phyloP scores from a whole-genome alignment of 2,329 filamentous ascomycete species.

The Penicillium expansum region DNA sequence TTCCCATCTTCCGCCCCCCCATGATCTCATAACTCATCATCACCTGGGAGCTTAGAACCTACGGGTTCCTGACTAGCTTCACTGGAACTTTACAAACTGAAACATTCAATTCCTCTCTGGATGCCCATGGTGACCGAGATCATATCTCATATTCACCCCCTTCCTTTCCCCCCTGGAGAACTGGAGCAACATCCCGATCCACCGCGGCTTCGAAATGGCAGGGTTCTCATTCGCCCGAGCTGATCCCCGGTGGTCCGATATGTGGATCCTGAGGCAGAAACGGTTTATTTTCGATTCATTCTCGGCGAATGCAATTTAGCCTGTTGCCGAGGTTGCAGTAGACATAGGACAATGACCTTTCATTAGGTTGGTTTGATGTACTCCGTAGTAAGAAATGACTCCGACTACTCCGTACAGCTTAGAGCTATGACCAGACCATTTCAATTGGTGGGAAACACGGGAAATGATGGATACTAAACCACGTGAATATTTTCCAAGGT shows the following conservation, averaged over 20 bases:
- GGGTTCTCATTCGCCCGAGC: conserved; percentile 17
- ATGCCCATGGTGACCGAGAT: background rate
- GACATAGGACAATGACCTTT: background rate
- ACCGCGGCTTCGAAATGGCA: conserved; percentile 23
- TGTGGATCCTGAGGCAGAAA: conserved; percentile 21
- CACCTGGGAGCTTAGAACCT: background rate
- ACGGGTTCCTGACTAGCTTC: background rate
- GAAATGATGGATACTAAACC: background rate
- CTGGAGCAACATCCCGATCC: conserved; percentile 15
- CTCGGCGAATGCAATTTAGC: background rate
- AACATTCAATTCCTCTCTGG: background rate
- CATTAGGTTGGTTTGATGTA: background rate
- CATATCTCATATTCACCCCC: background rate
- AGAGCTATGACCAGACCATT: background rate
- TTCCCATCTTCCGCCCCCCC: background rate
- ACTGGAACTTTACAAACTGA: background rate
- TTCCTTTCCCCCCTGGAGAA: conserved; percentile 10
- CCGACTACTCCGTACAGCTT: background rate
- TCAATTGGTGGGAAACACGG: background rate
- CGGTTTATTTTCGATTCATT: conserved; percentile 6
- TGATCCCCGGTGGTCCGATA: conserved; percentile 10
- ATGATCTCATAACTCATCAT: conserved; percentile 26
- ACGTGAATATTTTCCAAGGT: background rate
- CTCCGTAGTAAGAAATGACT: background rate
- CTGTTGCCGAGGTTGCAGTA: conserved; percentile 3